Evolutionary conservation across 257 asterid genomes (phyloP), one percentile per base, ranked within the genome.

Genomic region (Cordia subcordata): DNA sequence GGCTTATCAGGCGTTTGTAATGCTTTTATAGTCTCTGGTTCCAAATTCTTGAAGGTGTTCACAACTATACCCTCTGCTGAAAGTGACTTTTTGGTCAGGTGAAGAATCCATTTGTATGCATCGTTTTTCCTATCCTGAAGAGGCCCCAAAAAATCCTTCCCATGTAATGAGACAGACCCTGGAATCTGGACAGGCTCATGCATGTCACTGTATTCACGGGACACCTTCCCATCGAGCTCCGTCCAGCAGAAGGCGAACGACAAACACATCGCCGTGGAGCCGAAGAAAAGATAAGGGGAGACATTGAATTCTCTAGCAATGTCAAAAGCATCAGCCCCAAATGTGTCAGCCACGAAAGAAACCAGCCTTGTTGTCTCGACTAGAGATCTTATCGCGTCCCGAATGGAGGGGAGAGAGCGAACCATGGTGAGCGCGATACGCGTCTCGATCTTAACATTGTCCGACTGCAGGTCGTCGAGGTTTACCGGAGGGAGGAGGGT

Each of bases 291-390:
- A 32, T 74, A 86, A 0, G 70, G 58, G 0, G 96, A 76, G 16
- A 86, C 35, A 0, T 61, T 18, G 42, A 84, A 68, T 32, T 86
- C 86, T 0, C 6, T 11, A 0, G 90, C 92, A 6, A 74, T 77
- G 8, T 86, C 94, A 32, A 90, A 81, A 3, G 68, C 86, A 58
- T 86, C 94, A 8, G 94, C 80, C 11, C 86, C 97, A 51, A 90
- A 90, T n/a, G 86, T 77, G 40, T 90, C 97, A 35, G 78, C 88
- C 11, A 90, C 88, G 1, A 90, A 61, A 13, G 96, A 94, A 9
- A 67, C 68, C 13, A 80, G 10, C 10, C 42, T 75, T 4, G 35
- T 58, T 13, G 33, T 35, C 0, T 21, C 66, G 1, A 56, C 44
- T 13, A 82, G 51, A 8, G 74, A 15, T 6, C 62, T 53, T 1